Conservation (phyloP, 208 protist species). For the Lotmaria passim region DNA sequence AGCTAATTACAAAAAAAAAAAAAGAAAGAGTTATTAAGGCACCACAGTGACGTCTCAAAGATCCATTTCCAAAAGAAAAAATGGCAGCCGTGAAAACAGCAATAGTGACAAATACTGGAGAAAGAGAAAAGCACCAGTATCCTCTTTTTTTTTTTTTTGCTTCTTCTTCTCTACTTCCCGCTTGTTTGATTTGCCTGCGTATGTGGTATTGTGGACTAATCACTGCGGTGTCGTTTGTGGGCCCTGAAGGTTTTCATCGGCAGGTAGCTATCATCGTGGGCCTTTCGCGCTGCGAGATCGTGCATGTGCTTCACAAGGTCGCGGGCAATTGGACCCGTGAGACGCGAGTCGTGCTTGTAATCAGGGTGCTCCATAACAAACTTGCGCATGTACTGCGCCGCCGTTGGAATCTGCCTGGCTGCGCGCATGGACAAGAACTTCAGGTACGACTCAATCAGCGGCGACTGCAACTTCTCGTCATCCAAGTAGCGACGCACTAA, state of each 20-base stretch:
- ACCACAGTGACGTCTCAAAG: too few species aligned
- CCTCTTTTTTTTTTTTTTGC: too few species aligned
- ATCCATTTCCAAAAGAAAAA: neutral
- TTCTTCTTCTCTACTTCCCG: too few species aligned
- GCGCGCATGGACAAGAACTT: conserved; percentile 94
- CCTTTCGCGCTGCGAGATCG: conserved; percentile 49
- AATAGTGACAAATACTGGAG: too few species aligned
- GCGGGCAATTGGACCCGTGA: conserved; percentile 89
- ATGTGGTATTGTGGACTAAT: too few species aligned
- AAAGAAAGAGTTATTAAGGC: neutral
- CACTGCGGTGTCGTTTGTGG: conserved; percentile 34
- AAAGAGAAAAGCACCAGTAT: too few species aligned
- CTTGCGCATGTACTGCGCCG: conserved; percentile 93
- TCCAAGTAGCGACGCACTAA: conserved; percentile 91
- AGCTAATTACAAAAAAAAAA: too few species aligned
- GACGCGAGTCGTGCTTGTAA: conserved; percentile 96
- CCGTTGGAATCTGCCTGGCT: conserved; percentile 92
- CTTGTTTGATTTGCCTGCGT: too few species aligned
- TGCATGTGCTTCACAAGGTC: conserved; percentile 86
- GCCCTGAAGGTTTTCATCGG: conserved; percentile 51
- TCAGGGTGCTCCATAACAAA: conserved; percentile 94
- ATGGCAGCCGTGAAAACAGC: too few species aligned
- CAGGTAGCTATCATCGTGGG: conserved; percentile 60
- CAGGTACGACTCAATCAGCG: conserved; percentile 88
- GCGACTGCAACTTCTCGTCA: conserved; percentile 62